These are phyloP conservation scores for Tuber calosporum DNA, from an alignment of 495 filamentous ascomycete species.

Conservation along the genomic window DNA sequence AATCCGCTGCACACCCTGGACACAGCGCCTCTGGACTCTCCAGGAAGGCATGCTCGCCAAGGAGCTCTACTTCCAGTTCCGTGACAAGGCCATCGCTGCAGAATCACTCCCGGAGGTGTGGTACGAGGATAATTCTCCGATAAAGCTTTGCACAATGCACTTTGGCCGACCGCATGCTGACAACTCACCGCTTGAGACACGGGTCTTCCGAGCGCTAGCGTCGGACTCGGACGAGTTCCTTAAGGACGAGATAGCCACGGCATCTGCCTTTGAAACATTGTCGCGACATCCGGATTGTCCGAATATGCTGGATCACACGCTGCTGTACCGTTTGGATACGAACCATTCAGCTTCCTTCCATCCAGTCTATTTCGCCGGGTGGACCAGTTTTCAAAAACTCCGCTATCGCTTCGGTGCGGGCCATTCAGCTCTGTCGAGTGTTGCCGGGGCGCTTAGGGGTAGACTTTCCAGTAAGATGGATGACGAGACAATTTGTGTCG, in stretches of 20 bases:
- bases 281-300: constrained; percentile 11
- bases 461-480: constrained; percentile 19
- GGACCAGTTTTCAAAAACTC: neutral
- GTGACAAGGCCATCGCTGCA: neutral
- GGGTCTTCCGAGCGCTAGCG: constrained; percentile 7
- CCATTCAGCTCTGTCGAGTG: neutral
- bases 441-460: constrained; percentile 8
- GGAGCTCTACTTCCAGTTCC: constrained; percentile 19
- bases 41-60: constrained; percentile 24
- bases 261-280: neutral
- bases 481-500: constrained; percentile 21
- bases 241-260: neutral
- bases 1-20: constrained; percentile 20
- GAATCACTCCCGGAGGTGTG: neutral
- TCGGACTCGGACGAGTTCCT: constrained; percentile 4
- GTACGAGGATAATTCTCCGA: constrained; percentile 2
- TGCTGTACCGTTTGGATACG: constrained; percentile 4
- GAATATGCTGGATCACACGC: constrained; percentile 2
- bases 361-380: constrained; percentile 4
- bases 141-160: neutral
- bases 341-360: neutral
- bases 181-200: neutral
- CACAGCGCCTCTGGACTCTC: constrained; percentile 19
- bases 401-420: constrained; percentile 5
- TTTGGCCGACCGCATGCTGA: neutral